Percentiles rank a stretch among this genome's conserved stretches.
Evolutionary conservation across 108 stramenopile species (phyloP).

Genomic region (Stephanodiscus minutulus): DNA sequence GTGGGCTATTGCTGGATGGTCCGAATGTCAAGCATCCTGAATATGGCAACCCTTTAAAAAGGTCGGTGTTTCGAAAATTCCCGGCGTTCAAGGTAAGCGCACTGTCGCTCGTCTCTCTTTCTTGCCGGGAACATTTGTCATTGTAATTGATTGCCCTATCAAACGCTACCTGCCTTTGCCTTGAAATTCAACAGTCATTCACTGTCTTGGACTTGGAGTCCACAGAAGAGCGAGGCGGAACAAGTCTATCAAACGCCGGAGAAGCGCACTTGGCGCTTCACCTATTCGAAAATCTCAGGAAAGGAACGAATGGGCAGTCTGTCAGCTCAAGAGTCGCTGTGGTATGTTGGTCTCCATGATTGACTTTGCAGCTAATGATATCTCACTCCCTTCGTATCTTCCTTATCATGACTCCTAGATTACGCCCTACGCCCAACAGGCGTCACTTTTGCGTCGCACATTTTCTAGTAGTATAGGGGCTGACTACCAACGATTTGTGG

Average conservation of each 20-base stretch:
- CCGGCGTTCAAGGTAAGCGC: slow-evolving; percentile 52
- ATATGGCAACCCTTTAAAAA: slow-evolving; percentile 73
- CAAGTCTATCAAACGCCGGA: slow-evolving; percentile 72
- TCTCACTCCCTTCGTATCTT: background rate
- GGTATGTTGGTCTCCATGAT: slow-evolving; percentile 11
- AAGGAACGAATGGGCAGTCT: slow-evolving; percentile 56
- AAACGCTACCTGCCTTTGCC: background rate
- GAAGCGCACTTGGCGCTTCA: slow-evolving; percentile 83
- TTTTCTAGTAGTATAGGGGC: slow-evolving; percentile 59
- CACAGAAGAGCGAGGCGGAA: slow-evolving; percentile 82
- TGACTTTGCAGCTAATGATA: slow-evolving; percentile 9
- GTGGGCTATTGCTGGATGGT: slow-evolving; percentile 80
- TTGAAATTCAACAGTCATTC: slow-evolving; percentile 52
- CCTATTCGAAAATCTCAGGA: slow-evolving; percentile 57
- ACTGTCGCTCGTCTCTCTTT: background rate
- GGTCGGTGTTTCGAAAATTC: slow-evolving; percentile 42
- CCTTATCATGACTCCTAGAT: slow-evolving; percentile 45
- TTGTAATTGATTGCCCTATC: slow-evolving; percentile 11
- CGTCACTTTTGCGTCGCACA: slow-evolving; percentile 58
- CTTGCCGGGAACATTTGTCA: background rate
- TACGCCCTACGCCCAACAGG: slow-evolving; percentile 94
- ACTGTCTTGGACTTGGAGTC: slow-evolving; percentile 85
- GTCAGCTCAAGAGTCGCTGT: slow-evolving; percentile 67
- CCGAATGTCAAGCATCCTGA: slow-evolving; percentile 71
- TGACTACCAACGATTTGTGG: slow-evolving; percentile 60